These are phyloP conservation scores for Russula dissimulans DNA, from an alignment of 768 basidiomycete species.

Conservation along the genomic window DNA sequence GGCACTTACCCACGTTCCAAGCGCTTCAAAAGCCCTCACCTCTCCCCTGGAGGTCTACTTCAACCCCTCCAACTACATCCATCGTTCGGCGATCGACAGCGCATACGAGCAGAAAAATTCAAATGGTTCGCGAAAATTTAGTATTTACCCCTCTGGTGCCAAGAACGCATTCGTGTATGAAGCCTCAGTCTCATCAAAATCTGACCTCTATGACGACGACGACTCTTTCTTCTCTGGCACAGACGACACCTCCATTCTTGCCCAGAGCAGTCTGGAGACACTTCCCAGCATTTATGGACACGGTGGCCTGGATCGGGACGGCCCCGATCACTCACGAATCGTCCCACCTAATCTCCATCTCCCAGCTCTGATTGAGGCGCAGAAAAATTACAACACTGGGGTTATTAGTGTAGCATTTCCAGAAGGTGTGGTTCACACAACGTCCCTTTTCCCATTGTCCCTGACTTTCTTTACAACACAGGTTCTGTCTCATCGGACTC, in stretches of 20 bases:
- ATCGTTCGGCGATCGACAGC: conserved; percentile 12
- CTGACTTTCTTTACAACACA: background rate
- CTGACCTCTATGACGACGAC: conserved; percentile 15
- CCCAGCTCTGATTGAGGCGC: conserved; percentile 19
- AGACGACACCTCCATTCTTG: conserved; percentile 16
- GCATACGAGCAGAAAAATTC: conserved; percentile 17
- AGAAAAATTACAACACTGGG: conserved; percentile 11
- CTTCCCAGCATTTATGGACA: conserved; percentile 11
- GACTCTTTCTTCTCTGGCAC: conserved; percentile 18
- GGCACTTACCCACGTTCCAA: conserved; percentile 4
- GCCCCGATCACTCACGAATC: conserved; percentile 12
- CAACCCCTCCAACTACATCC: conserved; percentile 11
- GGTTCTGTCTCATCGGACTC: conserved; percentile 19
- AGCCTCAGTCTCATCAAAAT: conserved; percentile 18
- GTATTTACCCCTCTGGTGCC: conserved; percentile 16
- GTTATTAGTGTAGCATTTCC: conserved; percentile 16
- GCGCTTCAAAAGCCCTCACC: conserved; percentile 1
- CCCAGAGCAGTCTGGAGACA: conserved; percentile 16
- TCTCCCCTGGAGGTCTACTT: conserved; percentile 11
- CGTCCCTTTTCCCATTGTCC: background rate
- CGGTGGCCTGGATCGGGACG: background rate
- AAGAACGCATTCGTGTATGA: conserved; percentile 18
- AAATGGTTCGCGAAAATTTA: conserved; percentile 10
- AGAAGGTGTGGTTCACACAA: conserved; percentile 4
- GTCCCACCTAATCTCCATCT: conserved; percentile 15